Base-by-base conservation (phyloP, 2,329 filamentous ascomycete genomes). In the Cercospora sesami region DNA sequence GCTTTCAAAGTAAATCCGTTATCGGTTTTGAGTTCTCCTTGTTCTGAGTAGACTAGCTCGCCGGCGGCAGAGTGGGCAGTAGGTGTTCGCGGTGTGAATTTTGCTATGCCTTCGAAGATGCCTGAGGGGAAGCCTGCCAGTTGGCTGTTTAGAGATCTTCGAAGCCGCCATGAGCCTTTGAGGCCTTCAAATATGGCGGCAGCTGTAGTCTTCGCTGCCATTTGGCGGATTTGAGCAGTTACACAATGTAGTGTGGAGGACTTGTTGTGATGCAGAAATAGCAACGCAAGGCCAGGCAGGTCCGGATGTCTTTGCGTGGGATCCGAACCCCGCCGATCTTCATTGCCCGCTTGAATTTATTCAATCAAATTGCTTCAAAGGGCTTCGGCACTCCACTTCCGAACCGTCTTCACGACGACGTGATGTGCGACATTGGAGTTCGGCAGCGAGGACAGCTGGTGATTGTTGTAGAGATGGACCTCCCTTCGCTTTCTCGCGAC, bases 1-100 rank as follows among this genome's bases (percentile, higher is more conserved):
- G 89, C 89, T 36, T 82, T 83, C 75, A 92, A 88, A 0, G 81
- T 74, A 48, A 77, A 73, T 14, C 77, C 78, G 68, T 75, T 77
- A n/a, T 78, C 77, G 7, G 76, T 79, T 51, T 75, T 74, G 6
- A 80, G 71, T 67, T 79, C 76, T 39, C 78, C 78, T 45, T 74
- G 69, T 57, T 80, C 78, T 18, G 75, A 70, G 58, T 80, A 80
- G 5, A 80, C 71, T 4, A 79, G 69, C 48, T 78, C 77, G 18
- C 71, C 74, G 16, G 74, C 69, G n/a, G 74, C 71, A 28, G 71
- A 72, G 58, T 73, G 68, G 3, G 75, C 73, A 1, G 74, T 73
- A 5, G 76, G 73, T 48, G 72, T 66, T n/a, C 75, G 71, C 8
- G 76, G 73, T 30, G 68, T 73, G 69, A 80, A 79, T 5, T 71